Base-by-base conservation (phyloP, 192 early-diverging fungal species). In the Dissophora ornata region DNA sequence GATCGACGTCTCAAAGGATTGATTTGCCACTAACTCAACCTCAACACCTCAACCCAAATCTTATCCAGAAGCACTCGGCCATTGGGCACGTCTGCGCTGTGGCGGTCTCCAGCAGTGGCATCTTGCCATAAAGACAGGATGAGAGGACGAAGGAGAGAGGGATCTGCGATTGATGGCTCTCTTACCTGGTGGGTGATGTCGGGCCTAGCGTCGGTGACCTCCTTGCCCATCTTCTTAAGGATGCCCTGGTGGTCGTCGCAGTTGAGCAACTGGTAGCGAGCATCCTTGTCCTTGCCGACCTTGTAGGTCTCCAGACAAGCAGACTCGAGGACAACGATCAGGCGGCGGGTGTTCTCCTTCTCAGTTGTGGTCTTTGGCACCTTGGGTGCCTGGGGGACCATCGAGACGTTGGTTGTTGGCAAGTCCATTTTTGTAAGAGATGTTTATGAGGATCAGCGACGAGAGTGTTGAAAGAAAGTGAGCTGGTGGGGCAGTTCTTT, bases 181-280 rank as follows among this genome's bases (percentile, higher is more conserved):
- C 49, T 51, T 82, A 91, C 90, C 83, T 98, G 97, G 81, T 98
- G 97, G 21, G 95, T 93, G 70, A 98, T 98, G 78, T 98, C 97
- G 10, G 97, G 97, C 34, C 97, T 87, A 80, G 85, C 89, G 50
- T 94, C 91, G 30, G 92, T 83, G 45, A 91, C 81, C 62, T 93
- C 92, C 53, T 85, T 80, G 44, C 90, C 88, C 71, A 92, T 83
- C 71, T 97, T 96, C 54, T 91, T 93, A n/a, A 98, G 81, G 55
- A 94, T 84, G 34, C 92, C 88, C 61, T 91, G 85, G 79, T 98
- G 96, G 81, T 99, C 98, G 79, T 99, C 98, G 70, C 93, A 95
- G 85, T 98, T 98, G 46, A 98, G 85, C 55, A 98, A 84, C 71
- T 95, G 93, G 74, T 97, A 97, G 54, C 85, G 82, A 16, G 87